phyloP scores from a whole-genome alignment of 1,284 basidiomycete genomes.

The Rhodotorula mucilaginosa region DNA sequence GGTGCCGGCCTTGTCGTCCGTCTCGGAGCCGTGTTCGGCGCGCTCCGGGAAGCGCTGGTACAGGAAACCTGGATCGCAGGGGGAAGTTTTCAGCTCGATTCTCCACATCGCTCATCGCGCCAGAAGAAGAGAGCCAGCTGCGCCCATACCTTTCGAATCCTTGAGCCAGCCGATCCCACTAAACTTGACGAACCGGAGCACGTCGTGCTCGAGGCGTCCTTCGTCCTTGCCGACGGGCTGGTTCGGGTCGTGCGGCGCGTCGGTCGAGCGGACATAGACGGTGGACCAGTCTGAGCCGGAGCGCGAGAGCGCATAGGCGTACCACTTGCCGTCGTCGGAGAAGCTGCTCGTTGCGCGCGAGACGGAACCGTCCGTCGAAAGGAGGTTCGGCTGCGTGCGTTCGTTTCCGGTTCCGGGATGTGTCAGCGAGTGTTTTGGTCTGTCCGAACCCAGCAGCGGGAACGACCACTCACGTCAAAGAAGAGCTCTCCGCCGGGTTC shows the following conservation, averaged over 20 bases:
- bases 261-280: constrained; percentile 59
- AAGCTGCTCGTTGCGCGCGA: constrained; percentile 62
- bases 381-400: constrained; percentile 61
- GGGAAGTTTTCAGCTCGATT: background rate
- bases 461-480: constrained; percentile 59
- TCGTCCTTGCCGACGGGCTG: constrained; percentile 53
- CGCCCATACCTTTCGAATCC: constrained; percentile 59
- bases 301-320: constrained; percentile 70
- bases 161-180: constrained; percentile 67
- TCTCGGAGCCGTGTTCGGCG: constrained; percentile 55
- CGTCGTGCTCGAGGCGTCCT: constrained; percentile 61
- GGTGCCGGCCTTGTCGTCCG: constrained; percentile 60
- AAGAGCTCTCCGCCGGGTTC: constrained; percentile 62
- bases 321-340: constrained; percentile 66
- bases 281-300: constrained; percentile 70
- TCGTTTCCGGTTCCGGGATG: background rate
- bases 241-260: constrained; percentile 55
- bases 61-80: constrained; percentile 57
- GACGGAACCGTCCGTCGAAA: constrained; percentile 70
- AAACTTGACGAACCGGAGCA: constrained; percentile 73
- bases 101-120: background rate
- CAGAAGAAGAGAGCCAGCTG: background rate
- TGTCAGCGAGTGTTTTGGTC: background rate
- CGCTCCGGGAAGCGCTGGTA: constrained; percentile 57
- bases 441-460: too few species aligned